A percentile compares a stretch with the other conserved stretches of the same genome.
Evolutionary conservation across 345 rosid genomes (phyloP).

Genomic region (Mercurialis annua): DNA sequence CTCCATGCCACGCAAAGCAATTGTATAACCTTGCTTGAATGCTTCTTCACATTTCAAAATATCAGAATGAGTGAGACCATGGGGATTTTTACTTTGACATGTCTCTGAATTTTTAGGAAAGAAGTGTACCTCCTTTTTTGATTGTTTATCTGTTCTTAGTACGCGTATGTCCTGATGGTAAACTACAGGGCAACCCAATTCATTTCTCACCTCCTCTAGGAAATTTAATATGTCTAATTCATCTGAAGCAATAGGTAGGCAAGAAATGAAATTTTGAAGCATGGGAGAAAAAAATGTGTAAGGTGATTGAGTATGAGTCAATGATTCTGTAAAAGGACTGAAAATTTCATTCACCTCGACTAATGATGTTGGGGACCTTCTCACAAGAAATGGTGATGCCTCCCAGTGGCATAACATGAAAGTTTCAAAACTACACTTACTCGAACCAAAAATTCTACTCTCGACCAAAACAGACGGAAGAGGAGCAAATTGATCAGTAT

Average conservation of each 20-base stretch:
- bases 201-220: constrained; percentile 40
- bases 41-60: constrained; percentile 49
- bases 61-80: constrained; percentile 21
- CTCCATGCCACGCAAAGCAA: constrained; percentile 56
- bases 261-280: constrained; percentile 39
- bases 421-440: constrained; percentile 30
- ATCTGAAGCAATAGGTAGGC: constrained; percentile 53
- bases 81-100: constrained; percentile 14
- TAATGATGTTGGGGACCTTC: constrained; percentile 21
- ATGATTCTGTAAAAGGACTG: constrained; percentile 25
- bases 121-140: constrained; percentile 41
- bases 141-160: constrained; percentile 39
- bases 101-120: constrained; percentile 22
- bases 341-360: constrained; percentile 30
- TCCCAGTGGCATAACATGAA: constrained; percentile 48
- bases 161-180: constrained; percentile 55
- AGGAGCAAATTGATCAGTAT: constrained; percentile 10
- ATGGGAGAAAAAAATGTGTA: constrained; percentile 34
- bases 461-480: constrained; percentile 21
- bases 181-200: constrained; percentile 45
- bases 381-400: constrained; percentile 36
- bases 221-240: constrained; percentile 46
- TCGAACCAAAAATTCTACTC: constrained; percentile 37
- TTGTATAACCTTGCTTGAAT: constrained; percentile 44
- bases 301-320: constrained; percentile 21